These are phyloP conservation scores for Candida maris DNA, from an alignment of 805 yeast genomes.

Conservation along the genomic window DNA sequence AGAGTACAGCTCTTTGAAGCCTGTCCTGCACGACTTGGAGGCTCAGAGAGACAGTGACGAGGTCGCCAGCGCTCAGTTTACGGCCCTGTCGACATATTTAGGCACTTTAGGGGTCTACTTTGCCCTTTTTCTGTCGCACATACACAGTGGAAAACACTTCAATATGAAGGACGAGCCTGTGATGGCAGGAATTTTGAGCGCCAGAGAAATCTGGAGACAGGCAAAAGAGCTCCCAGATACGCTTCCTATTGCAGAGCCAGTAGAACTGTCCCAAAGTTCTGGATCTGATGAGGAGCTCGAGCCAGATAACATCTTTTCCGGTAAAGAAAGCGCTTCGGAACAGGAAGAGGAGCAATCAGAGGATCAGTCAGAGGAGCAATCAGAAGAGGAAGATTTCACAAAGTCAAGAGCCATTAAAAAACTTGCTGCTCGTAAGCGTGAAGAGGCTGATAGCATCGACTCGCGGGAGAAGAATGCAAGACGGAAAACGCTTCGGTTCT, in stretches of 20 bases:
- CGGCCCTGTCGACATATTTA: constrained; percentile 74
- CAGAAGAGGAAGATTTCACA: constrained; percentile 49
- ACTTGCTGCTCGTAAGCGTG: constrained; percentile 43
- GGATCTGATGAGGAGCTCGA: constrained; percentile 20
- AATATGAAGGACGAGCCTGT: constrained; percentile 83
- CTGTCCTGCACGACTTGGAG: constrained; percentile 38
- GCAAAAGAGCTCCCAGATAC: constrained; percentile 52
- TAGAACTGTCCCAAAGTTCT: no score
- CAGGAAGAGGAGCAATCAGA: constrained; percentile 21
- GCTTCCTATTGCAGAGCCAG: no score
- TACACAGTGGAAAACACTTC: constrained; percentile 45
- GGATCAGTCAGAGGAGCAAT: constrained; percentile 28
- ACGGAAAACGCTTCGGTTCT: constrained; percentile 82
- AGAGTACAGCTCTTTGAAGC: constrained; percentile 49
- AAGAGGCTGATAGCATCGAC: constrained; percentile 75
- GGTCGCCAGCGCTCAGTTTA: constrained; percentile 47
- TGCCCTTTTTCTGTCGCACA: constrained; percentile 61
- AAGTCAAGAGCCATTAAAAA: constrained; percentile 50
- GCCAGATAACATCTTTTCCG: constrained; percentile 24
- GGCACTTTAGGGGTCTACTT: constrained; percentile 78
- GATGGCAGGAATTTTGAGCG: constrained; percentile 78
- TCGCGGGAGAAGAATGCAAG: constrained; percentile 79
- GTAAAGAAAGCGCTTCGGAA: constrained; percentile 13
- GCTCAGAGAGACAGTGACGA: constrained; percentile 30
- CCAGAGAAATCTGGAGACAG: constrained; percentile 88